These are phyloP conservation scores for Wickerhamomyces silvicola DNA, from an alignment of 805 yeast species.

Conservation along the genomic window DNA sequence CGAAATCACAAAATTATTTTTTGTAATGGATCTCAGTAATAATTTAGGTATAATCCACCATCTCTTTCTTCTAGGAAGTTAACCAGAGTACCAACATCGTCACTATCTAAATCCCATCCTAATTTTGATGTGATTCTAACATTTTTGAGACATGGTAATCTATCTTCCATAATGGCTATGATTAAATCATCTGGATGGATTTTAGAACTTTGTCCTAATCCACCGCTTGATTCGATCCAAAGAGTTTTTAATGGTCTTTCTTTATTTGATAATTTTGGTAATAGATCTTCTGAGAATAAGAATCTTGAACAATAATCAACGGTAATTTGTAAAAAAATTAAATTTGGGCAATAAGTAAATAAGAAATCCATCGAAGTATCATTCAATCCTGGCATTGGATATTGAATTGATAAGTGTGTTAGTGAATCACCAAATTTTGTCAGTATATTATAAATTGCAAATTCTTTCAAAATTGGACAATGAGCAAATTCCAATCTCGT, in stretches of 20 bases:
- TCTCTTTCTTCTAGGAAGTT: conserved; percentile 65
- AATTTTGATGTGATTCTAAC: conserved; percentile 67
- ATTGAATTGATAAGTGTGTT: conserved; percentile 58
- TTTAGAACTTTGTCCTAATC: conserved; percentile 75
- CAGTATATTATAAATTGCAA: conserved; percentile 56
- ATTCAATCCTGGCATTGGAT: conserved; percentile 81
- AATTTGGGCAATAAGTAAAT: conserved; percentile 70
- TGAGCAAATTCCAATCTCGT: conserved; percentile 73
- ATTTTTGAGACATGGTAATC: conserved; percentile 61
- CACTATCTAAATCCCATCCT: conserved; percentile 76
- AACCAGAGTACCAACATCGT: conserved; percentile 56
- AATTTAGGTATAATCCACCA: conserved; percentile 66
- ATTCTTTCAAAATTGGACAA: conserved; percentile 72
- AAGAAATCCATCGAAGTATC: conserved; percentile 67
- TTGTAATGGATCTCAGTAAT: conserved; percentile 15
- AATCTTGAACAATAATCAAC: conserved; percentile 68
- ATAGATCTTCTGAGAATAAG: conserved; percentile 42
- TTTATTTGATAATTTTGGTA: conserved; percentile 16
- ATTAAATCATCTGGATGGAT: conserved; percentile 86
- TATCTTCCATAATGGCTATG: conserved; percentile 70
- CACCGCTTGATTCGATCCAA: conserved; percentile 78
- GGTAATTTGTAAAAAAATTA: conserved; percentile 55
- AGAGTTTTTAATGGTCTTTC: conserved; percentile 52
- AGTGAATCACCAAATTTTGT: conserved; percentile 61
- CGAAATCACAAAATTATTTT: no score